Evolutionary conservation across 805 yeast genomes (phyloP), one percentile per base, ranked within the genome.

Genomic region (Wickerhamomyces rabaulensis): DNA sequence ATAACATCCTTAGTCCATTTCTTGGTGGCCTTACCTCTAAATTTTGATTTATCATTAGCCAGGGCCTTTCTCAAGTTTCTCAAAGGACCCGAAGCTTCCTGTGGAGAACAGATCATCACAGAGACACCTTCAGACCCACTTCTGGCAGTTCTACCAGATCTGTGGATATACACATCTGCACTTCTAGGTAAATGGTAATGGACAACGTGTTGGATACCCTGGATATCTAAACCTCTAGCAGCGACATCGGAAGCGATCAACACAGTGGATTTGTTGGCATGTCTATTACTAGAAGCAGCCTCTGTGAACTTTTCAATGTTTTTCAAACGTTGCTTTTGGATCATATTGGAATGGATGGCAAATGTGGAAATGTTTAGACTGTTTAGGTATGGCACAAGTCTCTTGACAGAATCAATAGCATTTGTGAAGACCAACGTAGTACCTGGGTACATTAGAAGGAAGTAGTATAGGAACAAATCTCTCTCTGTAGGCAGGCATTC

Each of bases 101-200:
- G 90, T 15, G 97, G 97, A 5, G 96, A 87, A 59, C 97, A 89
- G 45, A 94, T 71, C 79, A 90, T 82, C 42, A 94, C 84, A 2
- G 97, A 85, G n/a, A 94, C 96, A 73, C 99, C 99, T 62, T 87
- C 92, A 31, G 65, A 65, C 1, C 92, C 94, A 2, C 95, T 97
- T 73, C 99, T 84, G 0, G 96, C 98, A n/a, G 99, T 94, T 76
- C 99, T 82, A 51, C 99, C 99, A 1, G 97, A 87, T 64, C 99
- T 78, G 67, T 94, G 99, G 55, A 94, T 83, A 61, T 94, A 94
- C 43, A 89, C 82, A 61, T 94, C 99, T 0, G 97, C 97, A 15
- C 95, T 75, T 52, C 98, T 75, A 10, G 99, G 98, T 51, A 94
- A 74, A 66, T 94, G 97, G 61, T 92, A 94, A 65, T 94, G 99